phyloP scores from a whole-genome alignment of 2,329 filamentous ascomycete genomes.

The Talaromyces sp. region DNA sequence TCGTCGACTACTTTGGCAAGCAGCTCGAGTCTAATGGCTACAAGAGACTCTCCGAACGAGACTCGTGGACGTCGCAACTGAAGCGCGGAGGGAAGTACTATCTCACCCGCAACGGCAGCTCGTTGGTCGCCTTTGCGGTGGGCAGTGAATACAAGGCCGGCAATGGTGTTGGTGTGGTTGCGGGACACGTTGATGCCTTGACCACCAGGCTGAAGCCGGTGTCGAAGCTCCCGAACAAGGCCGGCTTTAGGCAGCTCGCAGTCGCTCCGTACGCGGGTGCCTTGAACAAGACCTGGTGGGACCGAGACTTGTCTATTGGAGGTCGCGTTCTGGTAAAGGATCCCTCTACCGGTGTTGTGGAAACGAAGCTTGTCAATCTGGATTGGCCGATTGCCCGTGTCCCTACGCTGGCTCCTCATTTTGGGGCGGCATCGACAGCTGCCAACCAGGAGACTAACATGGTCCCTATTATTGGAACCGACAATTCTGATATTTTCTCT shows the following conservation, averaged over 20 bases:
- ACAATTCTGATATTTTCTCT: conserved; percentile 56
- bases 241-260: conserved; percentile 81
- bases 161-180: conserved; percentile 81
- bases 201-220: conserved; percentile 89
- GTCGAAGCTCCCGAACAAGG: conserved; percentile 73
- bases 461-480: conserved; percentile 87
- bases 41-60: conserved; percentile 67
- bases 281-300: conserved; percentile 91
- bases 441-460: conserved; percentile 89
- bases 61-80: conserved; percentile 68
- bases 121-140: conserved; percentile 77
- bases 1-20: conserved; percentile 70
- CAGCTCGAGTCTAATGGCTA: conserved; percentile 70
- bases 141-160: conserved; percentile 75
- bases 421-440: conserved; percentile 62
- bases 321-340: conserved; percentile 83
- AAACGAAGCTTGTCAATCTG: conserved; percentile 77
- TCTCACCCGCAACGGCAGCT: conserved; percentile 75
- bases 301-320: conserved; percentile 85
- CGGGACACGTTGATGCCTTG: conserved; percentile 86
- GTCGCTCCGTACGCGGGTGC: conserved; percentile 90
- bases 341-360: conserved; percentile 64
- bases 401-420: conserved; percentile 88
- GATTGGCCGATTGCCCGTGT: conserved; percentile 92
- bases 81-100: conserved; percentile 83